Evolutionary conservation across 441 rosid genomes (phyloP).

Genomic region (Eugenia klotzschiana): DNA sequence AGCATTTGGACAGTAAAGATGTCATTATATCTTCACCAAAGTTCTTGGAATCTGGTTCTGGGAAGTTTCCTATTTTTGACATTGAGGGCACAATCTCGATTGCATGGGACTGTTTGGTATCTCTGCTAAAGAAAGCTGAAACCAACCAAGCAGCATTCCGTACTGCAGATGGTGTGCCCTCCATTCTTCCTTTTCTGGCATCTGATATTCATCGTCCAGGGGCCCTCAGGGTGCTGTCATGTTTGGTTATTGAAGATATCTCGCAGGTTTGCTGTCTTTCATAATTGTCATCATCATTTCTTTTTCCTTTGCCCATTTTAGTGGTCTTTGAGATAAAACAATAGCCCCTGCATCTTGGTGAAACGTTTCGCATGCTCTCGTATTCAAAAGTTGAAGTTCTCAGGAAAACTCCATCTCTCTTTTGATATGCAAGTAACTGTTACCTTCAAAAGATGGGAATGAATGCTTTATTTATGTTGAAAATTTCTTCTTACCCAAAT

Average conservation of each 20-base stretch:
- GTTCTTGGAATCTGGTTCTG: conserved; percentile 74
- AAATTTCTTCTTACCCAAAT: neutral
- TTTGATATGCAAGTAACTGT: neutral
- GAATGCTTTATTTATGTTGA: neutral
- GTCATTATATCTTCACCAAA: conserved; percentile 84
- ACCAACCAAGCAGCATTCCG: conserved; percentile 85
- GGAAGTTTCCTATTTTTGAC: conserved; percentile 76
- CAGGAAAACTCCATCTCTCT: neutral
- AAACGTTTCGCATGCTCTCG: neutral
- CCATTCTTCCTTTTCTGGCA: conserved; percentile 84
- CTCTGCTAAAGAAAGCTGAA: conserved; percentile 95
- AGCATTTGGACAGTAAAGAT: conserved; percentile 73
- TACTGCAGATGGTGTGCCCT: conserved; percentile 71
- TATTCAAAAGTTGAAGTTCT: neutral
- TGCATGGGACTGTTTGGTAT: conserved; percentile 97
- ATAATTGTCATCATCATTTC: neutral
- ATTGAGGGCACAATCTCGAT: conserved; percentile 64
- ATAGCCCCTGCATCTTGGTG: neutral
- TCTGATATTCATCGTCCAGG: conserved; percentile 82
- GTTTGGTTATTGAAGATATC: conserved; percentile 90
- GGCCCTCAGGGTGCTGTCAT: conserved; percentile 80
- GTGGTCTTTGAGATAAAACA: neutral
- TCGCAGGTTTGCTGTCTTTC: conserved; percentile 46
- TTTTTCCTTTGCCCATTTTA: neutral
- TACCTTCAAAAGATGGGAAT: neutral